Conservation (phyloP, 2,329 filamentous ascomycete genomes). For the Aureobasidium sp. region DNA sequence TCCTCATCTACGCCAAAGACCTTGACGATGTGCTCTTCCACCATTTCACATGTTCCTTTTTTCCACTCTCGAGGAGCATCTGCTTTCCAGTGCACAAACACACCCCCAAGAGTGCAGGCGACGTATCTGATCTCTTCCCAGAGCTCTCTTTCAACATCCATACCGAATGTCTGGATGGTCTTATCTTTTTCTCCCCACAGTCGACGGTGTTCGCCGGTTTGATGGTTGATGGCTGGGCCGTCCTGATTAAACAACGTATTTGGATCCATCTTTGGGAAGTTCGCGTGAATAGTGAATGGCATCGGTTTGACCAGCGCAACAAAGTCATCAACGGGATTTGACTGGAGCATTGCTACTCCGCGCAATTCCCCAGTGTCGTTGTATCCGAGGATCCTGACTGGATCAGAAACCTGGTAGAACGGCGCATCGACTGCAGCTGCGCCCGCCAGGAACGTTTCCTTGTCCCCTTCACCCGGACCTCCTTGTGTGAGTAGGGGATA, state of each 20-base stretch:
- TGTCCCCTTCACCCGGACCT: constrained; percentile 44
- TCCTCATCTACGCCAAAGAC: constrained; percentile 4
- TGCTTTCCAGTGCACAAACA: constrained; percentile 20
- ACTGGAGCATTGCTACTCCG: constrained; percentile 20
- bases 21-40: constrained; percentile 12
- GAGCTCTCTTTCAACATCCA: constrained; percentile 23
- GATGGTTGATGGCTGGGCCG: constrained; percentile 18
- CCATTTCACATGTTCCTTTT: constrained; percentile 13
- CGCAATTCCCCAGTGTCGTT: constrained; percentile 12
- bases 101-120: constrained; percentile 20
- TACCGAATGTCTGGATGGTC: constrained; percentile 21
- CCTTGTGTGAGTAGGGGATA: constrained; percentile 43
- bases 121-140: constrained; percentile 22
- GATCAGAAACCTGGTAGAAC: constrained; percentile 35
- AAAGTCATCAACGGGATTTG: constrained; percentile 17
- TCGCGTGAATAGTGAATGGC: constrained; percentile 25
- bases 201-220: constrained; percentile 19
- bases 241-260: constrained; percentile 25
- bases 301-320: constrained; percentile 12
- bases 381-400: constrained; percentile 19
- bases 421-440: constrained; percentile 34
- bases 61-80: neutral
- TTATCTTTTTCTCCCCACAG: constrained; percentile 22
- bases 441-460: constrained; percentile 45
- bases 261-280: constrained; percentile 28